These are phyloP conservation scores for Medicago truncatula DNA, from an alignment of 306 rosid genomes.

Conservation along the genomic window DNA sequence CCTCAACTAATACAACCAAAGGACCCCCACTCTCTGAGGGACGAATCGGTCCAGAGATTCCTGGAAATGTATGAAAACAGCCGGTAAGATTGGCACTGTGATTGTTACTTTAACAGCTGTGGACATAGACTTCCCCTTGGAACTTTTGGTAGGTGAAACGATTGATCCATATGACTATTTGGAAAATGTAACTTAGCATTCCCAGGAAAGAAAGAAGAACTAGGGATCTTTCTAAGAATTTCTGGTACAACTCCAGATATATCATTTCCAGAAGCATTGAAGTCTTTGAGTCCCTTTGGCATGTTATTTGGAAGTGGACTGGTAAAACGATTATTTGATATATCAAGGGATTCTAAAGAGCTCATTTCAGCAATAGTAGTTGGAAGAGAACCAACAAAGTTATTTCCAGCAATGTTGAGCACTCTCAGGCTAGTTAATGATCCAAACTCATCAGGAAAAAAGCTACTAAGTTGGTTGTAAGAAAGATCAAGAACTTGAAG, in stretches of 20 bases:
- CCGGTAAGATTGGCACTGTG: conserved; percentile 84
- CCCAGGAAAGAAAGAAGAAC: conserved; percentile 87
- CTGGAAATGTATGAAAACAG: conserved; percentile 81
- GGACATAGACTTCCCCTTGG: conserved; percentile 61
- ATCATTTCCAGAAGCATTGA: conserved; percentile 89
- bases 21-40: too few relatives aligned
- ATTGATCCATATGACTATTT: too few relatives aligned
- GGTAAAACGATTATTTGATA: conserved; percentile 83
- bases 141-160: conserved; percentile 47
- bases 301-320: conserved; percentile 82
- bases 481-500: conserved; percentile 87
- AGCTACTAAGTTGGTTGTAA: conserved; percentile 74
- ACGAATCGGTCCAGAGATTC: too few relatives aligned
- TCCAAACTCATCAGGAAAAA: conserved; percentile 80
- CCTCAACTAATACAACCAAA: conserved; percentile 89
- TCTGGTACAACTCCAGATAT: conserved; percentile 85
- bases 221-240: conserved; percentile 74
- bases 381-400: conserved; percentile 91
- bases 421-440: conserved; percentile 65
- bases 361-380: conserved; percentile 71
- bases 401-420: conserved; percentile 85
- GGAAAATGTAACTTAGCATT: conserved; percentile 66
- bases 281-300: conserved; percentile 59
- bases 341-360: conserved; percentile 64
- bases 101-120: conserved; percentile 79